phyloP scores from a whole-genome alignment of 148 eudicot genomes.

The Linanthus parryae region DNA sequence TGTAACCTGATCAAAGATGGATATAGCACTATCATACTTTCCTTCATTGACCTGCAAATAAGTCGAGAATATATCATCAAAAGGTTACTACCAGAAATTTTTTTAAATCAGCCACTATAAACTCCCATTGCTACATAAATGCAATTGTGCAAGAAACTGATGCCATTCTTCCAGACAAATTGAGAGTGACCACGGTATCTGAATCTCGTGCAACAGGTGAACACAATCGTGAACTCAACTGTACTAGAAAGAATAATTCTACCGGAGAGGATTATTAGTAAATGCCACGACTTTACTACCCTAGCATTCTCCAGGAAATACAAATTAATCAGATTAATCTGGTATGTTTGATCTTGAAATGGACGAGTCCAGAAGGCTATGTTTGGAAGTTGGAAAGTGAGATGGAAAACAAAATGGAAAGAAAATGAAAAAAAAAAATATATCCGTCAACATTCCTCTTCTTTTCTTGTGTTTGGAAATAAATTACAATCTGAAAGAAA shows the following conservation, averaged over 20 bases:
- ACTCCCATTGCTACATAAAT: constrained; percentile 2
- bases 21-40: constrained; percentile 69
- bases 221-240: too few relatives aligned
- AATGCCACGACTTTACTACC: too few relatives aligned
- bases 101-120: neutral
- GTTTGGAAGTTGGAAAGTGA: too few relatives aligned
- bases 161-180: neutral
- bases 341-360: neutral
- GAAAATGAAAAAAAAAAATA: too few relatives aligned
- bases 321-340: neutral
- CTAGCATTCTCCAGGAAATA: constrained; percentile 1
- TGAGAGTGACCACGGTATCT: too few relatives aligned
- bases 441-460: too few relatives aligned
- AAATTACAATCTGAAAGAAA: too few relatives aligned
- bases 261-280: too few relatives aligned
- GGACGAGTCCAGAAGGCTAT: neutral
- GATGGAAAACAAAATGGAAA: too few relatives aligned
- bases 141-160: neutral
- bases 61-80: constrained; percentile 8
- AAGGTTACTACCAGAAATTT: constrained; percentile 1
- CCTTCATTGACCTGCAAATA: constrained; percentile 88
- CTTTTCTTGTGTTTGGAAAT: too few relatives aligned
- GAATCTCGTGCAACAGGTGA: too few relatives aligned
- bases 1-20: constrained; percentile 86
- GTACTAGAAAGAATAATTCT: too few relatives aligned